Evolutionary conservation across 225 moss, liverwort and hornwort species (phyloP), one percentile per base, ranked within the genome.

Genomic region (Bryum argenteum): DNA sequence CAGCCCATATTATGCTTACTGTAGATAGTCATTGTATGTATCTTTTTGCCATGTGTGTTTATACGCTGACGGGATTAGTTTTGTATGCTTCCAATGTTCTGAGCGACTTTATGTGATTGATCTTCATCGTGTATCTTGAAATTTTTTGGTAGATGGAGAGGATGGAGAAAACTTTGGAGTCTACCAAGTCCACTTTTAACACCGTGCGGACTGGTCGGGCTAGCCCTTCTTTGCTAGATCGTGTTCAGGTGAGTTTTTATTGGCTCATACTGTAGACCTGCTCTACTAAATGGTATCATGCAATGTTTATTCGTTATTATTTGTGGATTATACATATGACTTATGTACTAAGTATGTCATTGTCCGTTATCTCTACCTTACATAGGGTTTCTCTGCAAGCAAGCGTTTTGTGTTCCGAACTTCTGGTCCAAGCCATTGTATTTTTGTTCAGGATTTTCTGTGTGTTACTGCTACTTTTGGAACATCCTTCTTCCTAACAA

Each of bases 181-280:
- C 91, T 17, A 92, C 92, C 65, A 94, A 81, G 75, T 72, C 77
- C 44, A 80, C 88, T 53, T 94, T 92, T 58, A 98, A 92, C 75
- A 88, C 88, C 54, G 88, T 98, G 66, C 85, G 94, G 72, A 98
- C 98, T 37, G 92, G 91, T 72, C 84, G 94, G 77, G 98, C 94
- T 40, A 98, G 81, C 72, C 89, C 94, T 72, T 82, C 53, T 66
- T 80, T 98, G 67, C 81, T 98, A 52, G 92, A 98, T 84, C 94
- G 94, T 68, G 84, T 98, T 64, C 92, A 94, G 85, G 97, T 94
- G 69, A 69, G 82, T 47, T 71, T 58, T 59, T 9, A 14, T 42
- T 6, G 33, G 5, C 21, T 40, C 18, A 15, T 69, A 33, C 33
- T 33, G 33, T 33, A 33, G 33, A 33, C 33, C 33, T 33, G 33